Percentiles rank a stretch among this genome's conserved stretches.
Evolutionary conservation across 1,284 basidiomycete species (phyloP).

Genomic region (Cryptococcus sp.): DNA sequence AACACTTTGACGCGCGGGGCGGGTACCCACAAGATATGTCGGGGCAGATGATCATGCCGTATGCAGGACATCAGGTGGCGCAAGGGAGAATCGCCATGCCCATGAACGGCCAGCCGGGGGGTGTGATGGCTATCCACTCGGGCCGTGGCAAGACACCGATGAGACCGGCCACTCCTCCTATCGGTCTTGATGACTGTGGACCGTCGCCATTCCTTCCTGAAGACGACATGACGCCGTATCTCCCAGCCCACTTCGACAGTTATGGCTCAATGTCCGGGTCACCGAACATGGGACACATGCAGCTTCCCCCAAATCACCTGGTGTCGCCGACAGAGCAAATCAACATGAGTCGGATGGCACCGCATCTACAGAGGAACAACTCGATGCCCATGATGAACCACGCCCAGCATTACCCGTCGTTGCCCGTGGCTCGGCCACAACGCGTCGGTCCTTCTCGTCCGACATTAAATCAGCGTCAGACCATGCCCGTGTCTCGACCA

Average conservation of each 20-base stretch:
- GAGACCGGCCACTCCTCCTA: conserved; percentile 16
- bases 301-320: conserved; percentile 11
- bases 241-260: conserved; percentile 17
- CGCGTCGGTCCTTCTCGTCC: conserved; percentile 16
- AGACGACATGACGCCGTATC: conserved; percentile 19
- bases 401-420: conserved; percentile 9
- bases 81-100: conserved; percentile 27
- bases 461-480: conserved; percentile 22
- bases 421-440: conserved; percentile 9
- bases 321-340: conserved; percentile 32
- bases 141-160: conserved; percentile 9
- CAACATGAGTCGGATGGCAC: conserved; percentile 16
- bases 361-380: conserved; percentile 19
- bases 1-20: neutral
- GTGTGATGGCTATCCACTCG: conserved; percentile 17
- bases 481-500: conserved; percentile 23
- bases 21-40: conserved; percentile 11
- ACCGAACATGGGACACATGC: conserved; percentile 13
- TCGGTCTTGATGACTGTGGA: conserved; percentile 18
- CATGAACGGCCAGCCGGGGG: conserved; percentile 19
- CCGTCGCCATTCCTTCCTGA: conserved; percentile 22
- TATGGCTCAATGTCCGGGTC: conserved; percentile 16
- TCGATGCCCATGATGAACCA: conserved; percentile 18
- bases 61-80: conserved; percentile 22
- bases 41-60: conserved; percentile 24